Evolutionary conservation across 495 filamentous ascomycete genomes (phyloP).

Genomic region (Lasiosphaeria ovina): DNA sequence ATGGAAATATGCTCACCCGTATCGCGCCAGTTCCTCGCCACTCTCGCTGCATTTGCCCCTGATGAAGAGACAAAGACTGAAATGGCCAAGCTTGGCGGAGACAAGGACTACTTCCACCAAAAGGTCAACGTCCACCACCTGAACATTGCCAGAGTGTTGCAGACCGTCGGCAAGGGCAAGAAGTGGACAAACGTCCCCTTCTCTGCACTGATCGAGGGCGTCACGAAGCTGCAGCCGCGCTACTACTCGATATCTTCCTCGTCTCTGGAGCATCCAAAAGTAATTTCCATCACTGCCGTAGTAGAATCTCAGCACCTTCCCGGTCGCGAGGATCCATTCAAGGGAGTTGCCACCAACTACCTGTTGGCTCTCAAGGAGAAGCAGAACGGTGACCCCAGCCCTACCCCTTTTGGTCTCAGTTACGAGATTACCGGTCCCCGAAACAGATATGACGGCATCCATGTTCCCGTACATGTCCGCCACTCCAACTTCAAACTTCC

Average conservation of each 20-base stretch:
- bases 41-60: slow-evolving; percentile 85
- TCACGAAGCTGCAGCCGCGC: slow-evolving; percentile 92
- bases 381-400: slow-evolving; percentile 85
- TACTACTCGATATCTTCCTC: slow-evolving; percentile 99
- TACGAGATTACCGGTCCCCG: slow-evolving; percentile 89
- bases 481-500: slow-evolving; percentile 99
- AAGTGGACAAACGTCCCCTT: slow-evolving; percentile 85
- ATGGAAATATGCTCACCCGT: slow-evolving; percentile 95
- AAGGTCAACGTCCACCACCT: slow-evolving; percentile 78
- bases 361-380: slow-evolving; percentile 94
- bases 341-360: slow-evolving; percentile 97
- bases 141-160: slow-evolving; percentile 89
- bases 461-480: slow-evolving; percentile 91
- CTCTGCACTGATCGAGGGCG: slow-evolving; percentile 88
- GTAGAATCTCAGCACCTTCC: slow-evolving; percentile 81
- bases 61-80: slow-evolving; percentile 79
- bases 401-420: slow-evolving; percentile 80
- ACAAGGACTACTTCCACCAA: slow-evolving; percentile 95
- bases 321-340: slow-evolving; percentile 76
- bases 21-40: slow-evolving; percentile 91
- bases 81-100: slow-evolving; percentile 80
- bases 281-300: slow-evolving; percentile 91
- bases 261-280: slow-evolving; percentile 87
- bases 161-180: slow-evolving; percentile 65
- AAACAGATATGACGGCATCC: slow-evolving; percentile 96